Conservation (phyloP, 768 basidiomycete genomes). For the Boletus rubescentipes region DNA sequence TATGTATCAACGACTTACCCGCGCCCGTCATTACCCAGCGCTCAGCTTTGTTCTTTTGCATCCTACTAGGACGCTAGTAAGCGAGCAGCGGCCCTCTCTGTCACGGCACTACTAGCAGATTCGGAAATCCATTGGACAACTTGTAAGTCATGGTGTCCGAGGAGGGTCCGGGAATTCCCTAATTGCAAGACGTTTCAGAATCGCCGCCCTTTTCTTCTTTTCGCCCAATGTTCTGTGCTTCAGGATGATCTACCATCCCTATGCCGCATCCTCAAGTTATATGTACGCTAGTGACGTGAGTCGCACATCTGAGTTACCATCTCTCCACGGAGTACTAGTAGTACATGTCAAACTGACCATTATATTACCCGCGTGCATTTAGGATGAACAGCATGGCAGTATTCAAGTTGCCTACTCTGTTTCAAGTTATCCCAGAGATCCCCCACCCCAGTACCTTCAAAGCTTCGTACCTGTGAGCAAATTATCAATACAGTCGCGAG, state of each 20-base stretch:
- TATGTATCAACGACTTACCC: background rate
- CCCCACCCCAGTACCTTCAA: conserved; percentile 21
- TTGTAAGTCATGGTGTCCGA: background rate
- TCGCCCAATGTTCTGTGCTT: conserved; percentile 19
- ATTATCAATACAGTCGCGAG: background rate
- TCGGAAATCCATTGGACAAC: conserved; percentile 2
- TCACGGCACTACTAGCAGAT: background rate
- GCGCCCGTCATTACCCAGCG: background rate
- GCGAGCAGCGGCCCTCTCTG: background rate
- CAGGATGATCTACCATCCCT: conserved; percentile 32
- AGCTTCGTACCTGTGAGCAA: conserved; percentile 29
- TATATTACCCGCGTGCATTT: background rate
- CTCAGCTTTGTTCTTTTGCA: background rate
- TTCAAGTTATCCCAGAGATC: background rate
- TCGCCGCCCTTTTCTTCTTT: background rate
- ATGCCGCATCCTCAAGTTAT: conserved; percentile 28
- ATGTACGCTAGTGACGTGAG: conserved; percentile 26
- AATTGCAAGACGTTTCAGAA: background rate
- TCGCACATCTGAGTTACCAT: background rate
- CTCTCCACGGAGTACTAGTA: background rate
- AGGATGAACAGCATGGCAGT: conserved; percentile 10
- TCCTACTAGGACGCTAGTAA: background rate
- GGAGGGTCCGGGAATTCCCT: background rate
- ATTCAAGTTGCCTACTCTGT: background rate
- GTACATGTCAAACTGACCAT: background rate